These are phyloP conservation scores for Kalmusia sp. DNA, from an alignment of 2,329 filamentous ascomycete genomes.

Conservation along the genomic window DNA sequence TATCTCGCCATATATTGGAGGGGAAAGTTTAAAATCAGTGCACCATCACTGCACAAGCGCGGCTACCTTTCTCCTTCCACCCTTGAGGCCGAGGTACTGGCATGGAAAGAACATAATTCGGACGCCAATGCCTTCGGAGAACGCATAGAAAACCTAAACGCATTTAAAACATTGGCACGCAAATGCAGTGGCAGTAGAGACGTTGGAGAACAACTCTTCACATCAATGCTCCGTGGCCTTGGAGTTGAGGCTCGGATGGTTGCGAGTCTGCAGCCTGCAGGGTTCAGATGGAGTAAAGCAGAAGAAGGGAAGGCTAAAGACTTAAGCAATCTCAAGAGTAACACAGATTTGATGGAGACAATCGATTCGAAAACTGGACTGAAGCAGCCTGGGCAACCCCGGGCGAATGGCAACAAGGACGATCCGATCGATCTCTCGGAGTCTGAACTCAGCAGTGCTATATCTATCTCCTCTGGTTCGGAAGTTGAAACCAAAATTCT, in stretches of 20 bases:
- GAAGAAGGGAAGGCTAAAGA: conserved; percentile 73
- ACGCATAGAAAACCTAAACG: conserved; percentile 68
- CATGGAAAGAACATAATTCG: conserved; percentile 68
- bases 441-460: conserved; percentile 55
- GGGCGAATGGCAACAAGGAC: conserved; percentile 32
- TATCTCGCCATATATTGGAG: conserved; percentile 87
- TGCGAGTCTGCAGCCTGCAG: conserved; percentile 81
- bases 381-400: conserved; percentile 12
- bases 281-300: conserved; percentile 87
- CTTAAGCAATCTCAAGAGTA: conserved; percentile 28
- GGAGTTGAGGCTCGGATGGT: conserved; percentile 85
- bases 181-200: conserved; percentile 83
- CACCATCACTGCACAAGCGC: conserved; percentile 83
- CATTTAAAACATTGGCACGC: conserved; percentile 73
- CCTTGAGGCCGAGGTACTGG: conserved; percentile 75
- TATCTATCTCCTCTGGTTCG: conserved; percentile 55
- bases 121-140: conserved; percentile 77
- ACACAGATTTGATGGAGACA: neutral
- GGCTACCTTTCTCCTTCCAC: conserved; percentile 84
- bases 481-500: conserved; percentile 61
- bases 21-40: conserved; percentile 77
- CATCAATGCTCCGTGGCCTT: conserved; percentile 79
- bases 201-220: conserved; percentile 88
- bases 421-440: conserved; percentile 55
- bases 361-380: neutral